Evolutionary conservation across 2,329 filamentous ascomycete genomes (phyloP).

Genomic region (Beauveria medogensis): DNA sequence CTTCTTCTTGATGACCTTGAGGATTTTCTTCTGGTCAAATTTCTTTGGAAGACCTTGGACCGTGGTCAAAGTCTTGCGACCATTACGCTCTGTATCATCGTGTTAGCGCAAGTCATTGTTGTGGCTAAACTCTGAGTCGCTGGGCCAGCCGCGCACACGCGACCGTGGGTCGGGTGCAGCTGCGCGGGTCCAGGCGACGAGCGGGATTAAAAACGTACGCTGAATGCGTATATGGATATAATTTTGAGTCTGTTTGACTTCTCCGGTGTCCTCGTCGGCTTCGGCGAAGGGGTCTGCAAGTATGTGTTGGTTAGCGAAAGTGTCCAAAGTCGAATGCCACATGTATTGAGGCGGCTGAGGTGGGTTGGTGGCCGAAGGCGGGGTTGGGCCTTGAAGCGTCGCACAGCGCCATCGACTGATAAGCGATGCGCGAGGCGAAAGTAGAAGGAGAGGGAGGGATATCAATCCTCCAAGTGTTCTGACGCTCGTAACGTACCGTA

Average conservation of each 20-base stretch:
- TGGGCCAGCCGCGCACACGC: not conserved
- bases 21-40: constrained; percentile 99
- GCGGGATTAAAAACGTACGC: constrained; percentile 54
- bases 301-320: constrained; percentile 19
- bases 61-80: constrained; percentile 99
- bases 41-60: constrained; percentile 98
- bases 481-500: constrained; percentile 59
- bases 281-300: constrained; percentile 97
- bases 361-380: constrained; percentile 5
- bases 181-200: constrained; percentile 2
- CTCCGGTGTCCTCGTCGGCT: constrained; percentile 98
- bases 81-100: constrained; percentile 80
- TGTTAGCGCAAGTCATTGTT: constrained; percentile 29
- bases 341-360: not conserved
- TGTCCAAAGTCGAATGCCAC: constrained; percentile 1
- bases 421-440: not conserved
- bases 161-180: not conserved
- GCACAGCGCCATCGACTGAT: not conserved
- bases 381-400: not conserved
- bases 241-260: constrained; percentile 90
- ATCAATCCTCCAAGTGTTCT: not conserved
- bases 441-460: not conserved
- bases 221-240: constrained; percentile 99
- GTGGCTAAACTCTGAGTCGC: not conserved
- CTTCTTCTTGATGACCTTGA: constrained; percentile 99